Conservation (phyloP, 768 basidiomycete genomes). For the Strobilomyces confusus region DNA sequence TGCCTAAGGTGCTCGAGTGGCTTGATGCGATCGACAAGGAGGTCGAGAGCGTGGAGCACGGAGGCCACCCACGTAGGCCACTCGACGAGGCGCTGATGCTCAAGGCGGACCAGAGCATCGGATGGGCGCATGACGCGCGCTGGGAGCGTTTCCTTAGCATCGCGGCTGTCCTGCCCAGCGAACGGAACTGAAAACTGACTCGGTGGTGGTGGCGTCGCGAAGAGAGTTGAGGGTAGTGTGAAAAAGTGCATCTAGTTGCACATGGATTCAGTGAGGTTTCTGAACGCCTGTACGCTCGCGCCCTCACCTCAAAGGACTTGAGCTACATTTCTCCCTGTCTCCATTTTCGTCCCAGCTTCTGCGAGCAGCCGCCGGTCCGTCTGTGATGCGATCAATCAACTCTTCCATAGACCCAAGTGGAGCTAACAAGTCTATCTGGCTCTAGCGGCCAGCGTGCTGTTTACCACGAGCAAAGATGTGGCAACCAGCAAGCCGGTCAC, state of each 20-base stretch:
- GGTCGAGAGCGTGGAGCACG: slow-evolving; percentile 36
- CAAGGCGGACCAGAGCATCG: slow-evolving; percentile 45
- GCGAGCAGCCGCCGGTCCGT: too few relatives aligned
- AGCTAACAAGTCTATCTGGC: neutral
- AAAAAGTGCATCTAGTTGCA: too few relatives aligned
- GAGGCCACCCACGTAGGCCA: slow-evolving; percentile 24
- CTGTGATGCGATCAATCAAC: too few relatives aligned
- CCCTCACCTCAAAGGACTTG: too few relatives aligned
- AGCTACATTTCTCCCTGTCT: too few relatives aligned
- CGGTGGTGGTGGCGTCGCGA: neutral
- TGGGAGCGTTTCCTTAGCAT: slow-evolving; percentile 44
- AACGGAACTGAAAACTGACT: neutral
- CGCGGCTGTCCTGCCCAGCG: slow-evolving; percentile 34
- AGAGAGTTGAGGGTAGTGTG: neutral
- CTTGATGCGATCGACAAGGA: slow-evolving; percentile 47
- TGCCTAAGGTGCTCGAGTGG: slow-evolving; percentile 52
- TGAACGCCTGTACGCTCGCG: too few relatives aligned
- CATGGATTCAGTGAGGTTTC: too few relatives aligned
- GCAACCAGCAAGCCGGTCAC: neutral
- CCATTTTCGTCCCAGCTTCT: too few relatives aligned
- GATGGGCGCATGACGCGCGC: slow-evolving; percentile 49
- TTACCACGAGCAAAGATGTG: neutral
- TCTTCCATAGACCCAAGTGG: neutral
- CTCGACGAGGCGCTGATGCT: slow-evolving; percentile 45
- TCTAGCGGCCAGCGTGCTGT: neutral